Conservation (phyloP, 2,329 filamentous ascomycete genomes). For the Bimuria novae-zelandiae region DNA sequence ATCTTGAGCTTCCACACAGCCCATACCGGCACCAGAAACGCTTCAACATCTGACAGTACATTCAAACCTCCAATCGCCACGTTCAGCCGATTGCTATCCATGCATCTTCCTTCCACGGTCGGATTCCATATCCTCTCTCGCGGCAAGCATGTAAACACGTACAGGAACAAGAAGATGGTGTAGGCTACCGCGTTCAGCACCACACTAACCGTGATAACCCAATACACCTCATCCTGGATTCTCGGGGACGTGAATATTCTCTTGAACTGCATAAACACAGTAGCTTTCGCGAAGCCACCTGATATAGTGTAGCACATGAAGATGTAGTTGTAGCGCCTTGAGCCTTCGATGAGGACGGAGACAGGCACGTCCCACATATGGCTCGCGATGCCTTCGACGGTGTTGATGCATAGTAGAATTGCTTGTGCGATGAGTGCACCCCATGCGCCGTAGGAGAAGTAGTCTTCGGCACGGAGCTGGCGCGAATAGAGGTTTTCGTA, state of each 20-base stretch:
- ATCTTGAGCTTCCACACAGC: constrained; percentile 17
- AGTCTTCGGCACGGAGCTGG: constrained; percentile 11
- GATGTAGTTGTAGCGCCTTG: constrained; percentile 1
- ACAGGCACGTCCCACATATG: constrained; percentile 11
- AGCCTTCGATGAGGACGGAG: neutral
- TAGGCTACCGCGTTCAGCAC: constrained; percentile 13
- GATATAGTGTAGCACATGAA: constrained; percentile 8
- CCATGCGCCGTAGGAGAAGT: constrained; percentile 14
- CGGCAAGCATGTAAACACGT: constrained; percentile 19
- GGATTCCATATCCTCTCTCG: constrained; percentile 13
- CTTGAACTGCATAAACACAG: constrained; percentile 17
- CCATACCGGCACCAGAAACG: constrained; percentile 19
- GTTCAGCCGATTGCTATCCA: constrained; percentile 11
- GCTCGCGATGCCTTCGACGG: neutral
- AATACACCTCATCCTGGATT: constrained; percentile 10
- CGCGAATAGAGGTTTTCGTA: constrained; percentile 9
- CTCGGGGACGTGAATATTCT: constrained; percentile 13
- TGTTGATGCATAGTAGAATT: constrained; percentile 2
- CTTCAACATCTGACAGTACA: constrained; percentile 18
- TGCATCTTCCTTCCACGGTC: constrained; percentile 9
- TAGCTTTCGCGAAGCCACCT: constrained; percentile 9
- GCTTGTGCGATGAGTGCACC: constrained; percentile 11
- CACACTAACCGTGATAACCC: constrained; percentile 13
- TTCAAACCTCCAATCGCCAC: constrained; percentile 18
- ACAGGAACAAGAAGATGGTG: constrained; percentile 15